Percentiles rank a stretch among this genome's conserved stretches.
Evolutionary conservation across 805 yeast species (phyloP).

Genomic region (Scheffersomyces lignosus): DNA sequence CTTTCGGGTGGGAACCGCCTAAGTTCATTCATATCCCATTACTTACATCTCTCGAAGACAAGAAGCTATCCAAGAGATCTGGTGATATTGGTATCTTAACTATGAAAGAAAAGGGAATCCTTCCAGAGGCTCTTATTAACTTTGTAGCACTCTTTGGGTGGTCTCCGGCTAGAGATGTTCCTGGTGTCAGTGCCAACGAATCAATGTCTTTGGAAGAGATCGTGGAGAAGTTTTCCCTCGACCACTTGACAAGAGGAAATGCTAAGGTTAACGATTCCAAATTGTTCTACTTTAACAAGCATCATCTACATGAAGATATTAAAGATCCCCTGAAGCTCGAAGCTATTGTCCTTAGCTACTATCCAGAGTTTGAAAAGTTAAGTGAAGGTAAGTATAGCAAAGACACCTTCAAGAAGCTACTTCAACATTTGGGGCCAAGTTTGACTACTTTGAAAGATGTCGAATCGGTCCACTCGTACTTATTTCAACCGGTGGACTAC

Average conservation of each 20-base stretch:
- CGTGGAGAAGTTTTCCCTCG: constrained; percentile 56
- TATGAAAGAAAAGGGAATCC: constrained; percentile 58
- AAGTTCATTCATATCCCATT: constrained; percentile 86
- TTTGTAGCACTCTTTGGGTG: constrained; percentile 92
- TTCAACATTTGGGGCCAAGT: constrained; percentile 48
- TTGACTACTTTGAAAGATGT: constrained; percentile 58
- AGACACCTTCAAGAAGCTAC: constrained; percentile 37
- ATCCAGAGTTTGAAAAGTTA: constrained; percentile 15
- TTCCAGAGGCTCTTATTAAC: constrained; percentile 86
- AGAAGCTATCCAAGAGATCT: constrained; percentile 81
- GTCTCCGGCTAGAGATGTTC: constrained; percentile 68
- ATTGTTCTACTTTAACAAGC: constrained; percentile 73
- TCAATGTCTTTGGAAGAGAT: constrained; percentile 53
- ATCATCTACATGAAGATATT: constrained; percentile 52
- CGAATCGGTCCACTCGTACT: constrained; percentile 43
- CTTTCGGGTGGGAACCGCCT: constrained; percentile 86
- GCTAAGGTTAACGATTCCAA: constrained; percentile 86
- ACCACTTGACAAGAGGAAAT: constrained; percentile 85
- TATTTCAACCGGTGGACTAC: constrained; percentile 43
- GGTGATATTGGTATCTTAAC: constrained; percentile 75
- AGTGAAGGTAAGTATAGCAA: constrained; percentile 14
- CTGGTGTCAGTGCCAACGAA: constrained; percentile 52
- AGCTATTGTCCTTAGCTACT: constrained; percentile 34
- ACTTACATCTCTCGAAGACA: constrained; percentile 67
- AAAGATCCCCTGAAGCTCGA: constrained; percentile 33